These are phyloP conservation scores for Aphanomyces stellatus DNA, from an alignment of 352 stramenopile species.

Conservation along the genomic window DNA sequence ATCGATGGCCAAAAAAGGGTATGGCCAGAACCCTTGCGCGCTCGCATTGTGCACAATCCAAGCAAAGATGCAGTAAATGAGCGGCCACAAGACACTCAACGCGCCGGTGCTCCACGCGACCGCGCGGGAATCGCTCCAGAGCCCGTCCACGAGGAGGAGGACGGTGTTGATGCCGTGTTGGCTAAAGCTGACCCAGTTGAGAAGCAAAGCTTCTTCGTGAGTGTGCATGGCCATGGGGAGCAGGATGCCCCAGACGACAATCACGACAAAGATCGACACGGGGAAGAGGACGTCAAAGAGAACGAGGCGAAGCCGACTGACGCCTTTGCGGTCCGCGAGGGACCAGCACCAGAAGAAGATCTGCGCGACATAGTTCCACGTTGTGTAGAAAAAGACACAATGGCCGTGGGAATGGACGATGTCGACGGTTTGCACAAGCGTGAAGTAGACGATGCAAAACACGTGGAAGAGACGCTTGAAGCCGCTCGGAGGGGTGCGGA, in stretches of 20 bases:
- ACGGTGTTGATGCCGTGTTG: conserved; percentile 68
- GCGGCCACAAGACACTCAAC: conserved; percentile 50
- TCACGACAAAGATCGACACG: conserved; percentile 52
- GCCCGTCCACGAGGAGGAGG: conserved; percentile 61
- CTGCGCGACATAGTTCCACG: conserved; percentile 80
- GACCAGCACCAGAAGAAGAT: conserved; percentile 14
- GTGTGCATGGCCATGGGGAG: conserved; percentile 49
- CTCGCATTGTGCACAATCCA: conserved; percentile 70
- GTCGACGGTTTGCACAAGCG: conserved; percentile 48
- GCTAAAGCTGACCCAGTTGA: conserved; percentile 75
- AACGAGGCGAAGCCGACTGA: conserved; percentile 19
- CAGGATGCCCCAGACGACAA: conserved; percentile 68
- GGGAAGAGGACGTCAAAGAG: conserved; percentile 60
- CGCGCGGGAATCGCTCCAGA: conserved; percentile 31
- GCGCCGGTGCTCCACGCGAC: conserved; percentile 50
- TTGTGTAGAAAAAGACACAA: conserved; percentile 72
- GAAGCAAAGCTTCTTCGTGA: conserved; percentile 37
- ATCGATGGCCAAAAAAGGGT: conserved; percentile 64
- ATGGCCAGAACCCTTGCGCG: conserved; percentile 64
- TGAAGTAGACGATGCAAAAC: conserved; percentile 35
- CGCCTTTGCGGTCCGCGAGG: not conserved
- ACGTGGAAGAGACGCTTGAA: not conserved
- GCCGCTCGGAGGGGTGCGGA: not conserved
- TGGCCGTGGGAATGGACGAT: conserved; percentile 36
- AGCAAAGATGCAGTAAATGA: conserved; percentile 57